Conservation (phyloP, 108 stramenopile species). For the Stephanodiscus minutulus region DNA sequence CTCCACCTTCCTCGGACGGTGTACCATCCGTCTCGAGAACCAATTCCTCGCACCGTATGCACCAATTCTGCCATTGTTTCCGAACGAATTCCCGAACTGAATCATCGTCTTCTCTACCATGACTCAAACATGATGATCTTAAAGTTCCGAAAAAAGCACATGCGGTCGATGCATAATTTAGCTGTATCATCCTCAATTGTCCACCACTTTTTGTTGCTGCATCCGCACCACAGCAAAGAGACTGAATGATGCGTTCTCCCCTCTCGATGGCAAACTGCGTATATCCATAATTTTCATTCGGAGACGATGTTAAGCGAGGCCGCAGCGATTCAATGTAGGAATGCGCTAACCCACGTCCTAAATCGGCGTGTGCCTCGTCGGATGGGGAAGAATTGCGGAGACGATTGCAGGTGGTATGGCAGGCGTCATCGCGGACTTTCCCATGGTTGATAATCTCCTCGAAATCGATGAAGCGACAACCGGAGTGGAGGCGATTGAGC, state of each 20-base stretch:
- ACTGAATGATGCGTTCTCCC: conserved; percentile 17
- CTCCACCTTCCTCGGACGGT: conserved; percentile 4
- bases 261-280: conserved; percentile 5
- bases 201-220: not conserved
- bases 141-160: conserved; percentile 31
- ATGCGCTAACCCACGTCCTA: conserved; percentile 32
- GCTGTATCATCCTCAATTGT: not conserved
- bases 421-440: not conserved
- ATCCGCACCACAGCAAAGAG: conserved; percentile 29
- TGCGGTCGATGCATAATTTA: conserved; percentile 31
- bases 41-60: conserved; percentile 38
- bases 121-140: not conserved
- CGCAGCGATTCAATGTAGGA: conserved; percentile 28
- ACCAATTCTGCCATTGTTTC: conserved; percentile 38
- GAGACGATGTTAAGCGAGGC: not conserved
- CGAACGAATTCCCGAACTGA: conserved; percentile 6
- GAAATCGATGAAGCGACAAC: conserved; percentile 26
- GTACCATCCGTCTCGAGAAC: not conserved
- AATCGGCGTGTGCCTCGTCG: conserved; percentile 37
- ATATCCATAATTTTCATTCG: conserved; percentile 3
- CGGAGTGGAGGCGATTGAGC: conserved; percentile 38
- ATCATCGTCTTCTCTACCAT: not conserved
- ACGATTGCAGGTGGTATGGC: conserved; percentile 3
- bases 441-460: not conserved
- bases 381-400: conserved; percentile 31